Base-by-base conservation (phyloP, 2,329 filamentous ascomycete species). In the Penicillium vulpinum region DNA sequence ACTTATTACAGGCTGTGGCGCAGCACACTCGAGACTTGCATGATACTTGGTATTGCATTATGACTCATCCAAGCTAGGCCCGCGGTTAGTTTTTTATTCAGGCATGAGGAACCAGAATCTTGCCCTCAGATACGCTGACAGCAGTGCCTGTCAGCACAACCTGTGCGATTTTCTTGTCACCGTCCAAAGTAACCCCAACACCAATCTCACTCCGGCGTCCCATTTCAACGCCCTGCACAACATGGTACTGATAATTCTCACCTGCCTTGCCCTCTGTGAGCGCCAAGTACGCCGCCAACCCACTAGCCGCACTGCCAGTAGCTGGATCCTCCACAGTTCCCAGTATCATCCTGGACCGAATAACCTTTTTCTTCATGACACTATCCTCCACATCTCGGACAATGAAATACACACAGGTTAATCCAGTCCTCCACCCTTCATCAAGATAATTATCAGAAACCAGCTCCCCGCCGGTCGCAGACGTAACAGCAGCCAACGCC, bases 161-260 rank as follows among this genome's bases (percentile, higher is more conserved):
- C 41, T 63, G 65, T 33, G 69, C 69, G 51, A 77, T 70, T 54
- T 62, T 60, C 31, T 55, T 63, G 11, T 69, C 63, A 2, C 41
- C 46, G 29, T 60, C 59, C 45, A 70, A 18, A 16, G 38, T 55
- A 16, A 74, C 68, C 7, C 63, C 66, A 16, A 77, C 63, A 7
- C 67, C 70, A 51, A 77, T 77, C 55, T 76, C 73, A 64, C 72
- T 75, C 8, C 71, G 64, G 61, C 85, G 73, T 6, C 85, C 86
- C 83, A 89, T 88, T 73, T 89, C 86, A 10, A 88, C 84, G 0
- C 86, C 87, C 73, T 89, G 87, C 57, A 82, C 82, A 60, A 89
- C 74, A 56, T 80, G 75, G 62, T 83, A 86, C 52, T 70, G 70
- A 24, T 69, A 70, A 45, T 61, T 59, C 26, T 63, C 35, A 5